These are phyloP conservation scores for Flaveria floridana DNA, from an alignment of 140 eudicot species.

Conservation along the genomic window DNA sequence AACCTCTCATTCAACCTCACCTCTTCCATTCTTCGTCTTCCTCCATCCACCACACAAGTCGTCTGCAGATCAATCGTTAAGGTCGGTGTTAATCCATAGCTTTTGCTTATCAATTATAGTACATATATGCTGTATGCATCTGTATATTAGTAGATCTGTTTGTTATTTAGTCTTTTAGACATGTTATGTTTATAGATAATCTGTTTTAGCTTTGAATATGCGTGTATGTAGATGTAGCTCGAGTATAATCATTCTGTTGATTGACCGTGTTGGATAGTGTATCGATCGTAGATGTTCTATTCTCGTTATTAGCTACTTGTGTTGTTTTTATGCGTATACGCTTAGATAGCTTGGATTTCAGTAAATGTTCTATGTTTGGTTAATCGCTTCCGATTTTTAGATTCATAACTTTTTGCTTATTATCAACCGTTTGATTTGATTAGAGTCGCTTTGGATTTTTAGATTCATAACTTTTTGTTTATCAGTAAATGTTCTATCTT, in stretches of 20 bases:
- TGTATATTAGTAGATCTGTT: background rate
- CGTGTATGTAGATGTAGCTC: background rate
- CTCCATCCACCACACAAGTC: background rate
- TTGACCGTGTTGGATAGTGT: background rate
- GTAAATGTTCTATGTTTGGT: background rate
- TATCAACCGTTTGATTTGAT: too few species aligned
- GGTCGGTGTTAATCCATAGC: background rate
- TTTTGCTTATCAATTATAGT: background rate
- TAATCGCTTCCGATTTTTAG: background rate
- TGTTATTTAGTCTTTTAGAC: background rate
- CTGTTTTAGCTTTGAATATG: background rate
- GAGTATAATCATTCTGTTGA: background rate
- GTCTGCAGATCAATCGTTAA: background rate
- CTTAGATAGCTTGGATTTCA: background rate
- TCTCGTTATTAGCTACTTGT: background rate
- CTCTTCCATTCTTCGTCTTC: constrained; percentile 14
- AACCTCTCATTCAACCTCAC: constrained; percentile 21
- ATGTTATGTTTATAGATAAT: background rate
- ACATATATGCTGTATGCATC: background rate
- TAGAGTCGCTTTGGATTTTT: too few species aligned
- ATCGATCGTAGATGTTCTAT: background rate
- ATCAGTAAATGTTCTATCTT: too few species aligned
- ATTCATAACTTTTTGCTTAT: too few species aligned
- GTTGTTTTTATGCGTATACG: background rate
- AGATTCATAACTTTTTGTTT: too few species aligned